Evolutionary conservation across 371 early-diverging fungal genomes (phyloP), one percentile per base, ranked within the genome.

Genomic region (Apophysomyces ossiformis): DNA sequence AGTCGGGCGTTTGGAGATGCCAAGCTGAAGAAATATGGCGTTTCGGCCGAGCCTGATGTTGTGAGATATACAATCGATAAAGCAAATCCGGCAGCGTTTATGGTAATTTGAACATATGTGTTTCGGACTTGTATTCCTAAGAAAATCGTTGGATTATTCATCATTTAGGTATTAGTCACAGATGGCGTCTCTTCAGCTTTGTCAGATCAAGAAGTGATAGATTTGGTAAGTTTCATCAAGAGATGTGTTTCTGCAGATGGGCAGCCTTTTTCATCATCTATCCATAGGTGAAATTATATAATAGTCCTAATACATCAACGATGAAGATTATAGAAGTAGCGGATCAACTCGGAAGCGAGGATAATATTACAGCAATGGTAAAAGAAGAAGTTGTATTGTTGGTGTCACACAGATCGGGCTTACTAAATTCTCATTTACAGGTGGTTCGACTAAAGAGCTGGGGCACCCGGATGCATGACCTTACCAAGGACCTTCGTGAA

Each of bases 361-460:
- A 93, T 64, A 93, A 93, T 69, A 79, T 83, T 59, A 92, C 90
- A 1, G 89, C 89, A 11, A 69, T 89, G 81, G 89, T 88, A 79
- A 50, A 57, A 47, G 37, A 21, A 26, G 37, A 41, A 41, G 41
- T 13, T 41, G 15, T 60, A 26, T 26, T 26, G 32, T 26, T 26
- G 41, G 26, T 43, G 18, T n/a, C 39, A 37, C 58, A 59, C 12
- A 26, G 8, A 37, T 38, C 54, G 59, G 12, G 38, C 18, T 63
- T 15, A 36, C 21, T 21, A 57, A 67, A 26, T 26, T 26, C n/a
- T 45, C 8, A 44, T 39, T 8, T 26, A 32, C 70, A 88, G 87
- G 90, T 92, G n/a, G 84, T 93, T 37, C 82, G 90, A 54, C 69
- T 93, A 63, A 90, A 89, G 35, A 89, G 86, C n/a, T 93, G 93